These are phyloP conservation scores for Scedosporium boydii DNA, from an alignment of 2,329 filamentous ascomycete genomes.

Conservation along the genomic window DNA sequence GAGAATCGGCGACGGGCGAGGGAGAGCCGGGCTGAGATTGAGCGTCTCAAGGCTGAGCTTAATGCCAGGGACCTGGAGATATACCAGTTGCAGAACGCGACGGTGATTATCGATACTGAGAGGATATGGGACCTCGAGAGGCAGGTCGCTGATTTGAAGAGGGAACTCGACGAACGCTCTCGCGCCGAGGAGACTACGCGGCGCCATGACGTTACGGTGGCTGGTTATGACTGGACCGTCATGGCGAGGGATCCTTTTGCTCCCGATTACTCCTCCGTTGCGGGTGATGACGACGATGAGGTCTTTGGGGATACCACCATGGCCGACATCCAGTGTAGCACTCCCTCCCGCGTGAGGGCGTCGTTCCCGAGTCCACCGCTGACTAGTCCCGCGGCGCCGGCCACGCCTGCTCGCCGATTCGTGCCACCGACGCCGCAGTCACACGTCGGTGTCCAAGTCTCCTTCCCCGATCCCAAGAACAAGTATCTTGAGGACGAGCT, in stretches of 20 bases:
- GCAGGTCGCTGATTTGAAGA: conserved; percentile 26
- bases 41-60: conserved; percentile 37
- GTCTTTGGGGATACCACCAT: conserved; percentile 40
- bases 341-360: conserved; percentile 31
- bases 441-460: conserved; percentile 29
- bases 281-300: conserved; percentile 29
- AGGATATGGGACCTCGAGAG: conserved; percentile 31
- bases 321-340: conserved; percentile 41
- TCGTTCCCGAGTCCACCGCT: conserved; percentile 47
- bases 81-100: conserved; percentile 39
- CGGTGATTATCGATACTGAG: conserved; percentile 37
- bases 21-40: conserved; percentile 35
- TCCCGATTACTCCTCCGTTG: conserved; percentile 20
- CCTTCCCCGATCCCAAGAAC: conserved; percentile 31
- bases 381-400: conserved; percentile 34
- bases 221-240: conserved; percentile 38
- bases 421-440: conserved; percentile 16
- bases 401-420: conserved; percentile 26
- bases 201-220: background rate
- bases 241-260: conserved; percentile 36
- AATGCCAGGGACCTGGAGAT: conserved; percentile 43
- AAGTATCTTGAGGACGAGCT: conserved; percentile 35
- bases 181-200: conserved; percentile 11
- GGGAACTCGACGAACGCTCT: conserved; percentile 17
- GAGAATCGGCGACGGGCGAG: conserved; percentile 32